These are phyloP conservation scores for Claviceps maximensis DNA, from an alignment of 2,329 filamentous ascomycete genomes.

Conservation along the genomic window DNA sequence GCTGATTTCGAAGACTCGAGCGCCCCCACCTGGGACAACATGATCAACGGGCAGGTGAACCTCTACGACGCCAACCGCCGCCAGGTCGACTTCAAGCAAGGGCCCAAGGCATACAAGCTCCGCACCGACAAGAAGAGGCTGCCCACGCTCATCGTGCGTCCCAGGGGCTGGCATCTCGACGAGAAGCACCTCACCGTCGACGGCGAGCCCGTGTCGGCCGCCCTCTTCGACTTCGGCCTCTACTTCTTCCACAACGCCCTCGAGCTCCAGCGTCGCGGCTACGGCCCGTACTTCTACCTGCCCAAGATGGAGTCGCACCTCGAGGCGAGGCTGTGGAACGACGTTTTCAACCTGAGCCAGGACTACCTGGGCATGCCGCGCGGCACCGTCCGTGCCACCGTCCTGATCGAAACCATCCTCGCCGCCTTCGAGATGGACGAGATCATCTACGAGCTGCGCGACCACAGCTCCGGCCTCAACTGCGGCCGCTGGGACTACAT, in stretches of 20 bases:
- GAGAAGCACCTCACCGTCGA: slow-evolving; percentile 97
- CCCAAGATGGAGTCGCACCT: slow-evolving; percentile 98
- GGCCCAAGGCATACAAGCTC: slow-evolving; percentile 92
- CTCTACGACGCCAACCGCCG: slow-evolving; percentile 89
- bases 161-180: slow-evolving; percentile 93
- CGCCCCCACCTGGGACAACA: slow-evolving; percentile 97
- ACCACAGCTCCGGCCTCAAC: slow-evolving; percentile 93
- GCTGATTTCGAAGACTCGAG: slow-evolving; percentile 95
- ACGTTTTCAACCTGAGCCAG: slow-evolving; percentile 90
- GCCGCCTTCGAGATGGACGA: slow-evolving; percentile 99
- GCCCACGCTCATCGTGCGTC: slow-evolving; percentile 86
- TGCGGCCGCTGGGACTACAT: slow-evolving; percentile 99
- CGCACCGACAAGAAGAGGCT: slow-evolving; percentile 69
- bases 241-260: slow-evolving; percentile 99
- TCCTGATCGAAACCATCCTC: slow-evolving; percentile 94
- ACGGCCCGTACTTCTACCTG: slow-evolving; percentile 93
- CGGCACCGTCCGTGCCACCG: slow-evolving; percentile 87
- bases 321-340: slow-evolving; percentile 95
- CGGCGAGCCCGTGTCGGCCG: slow-evolving; percentile 83
- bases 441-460: slow-evolving; percentile 98
- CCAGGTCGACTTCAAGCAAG: slow-evolving; percentile 93
- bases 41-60: slow-evolving; percentile 97
- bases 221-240: slow-evolving; percentile 91
- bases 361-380: slow-evolving; percentile 82
- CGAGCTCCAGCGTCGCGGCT: slow-evolving; percentile 71